Percentiles rank a stretch among this genome's conserved stretches.
Evolutionary conservation across 495 filamentous ascomycete species (phyloP).

Genomic region (Saxophila tyrrhenica): DNA sequence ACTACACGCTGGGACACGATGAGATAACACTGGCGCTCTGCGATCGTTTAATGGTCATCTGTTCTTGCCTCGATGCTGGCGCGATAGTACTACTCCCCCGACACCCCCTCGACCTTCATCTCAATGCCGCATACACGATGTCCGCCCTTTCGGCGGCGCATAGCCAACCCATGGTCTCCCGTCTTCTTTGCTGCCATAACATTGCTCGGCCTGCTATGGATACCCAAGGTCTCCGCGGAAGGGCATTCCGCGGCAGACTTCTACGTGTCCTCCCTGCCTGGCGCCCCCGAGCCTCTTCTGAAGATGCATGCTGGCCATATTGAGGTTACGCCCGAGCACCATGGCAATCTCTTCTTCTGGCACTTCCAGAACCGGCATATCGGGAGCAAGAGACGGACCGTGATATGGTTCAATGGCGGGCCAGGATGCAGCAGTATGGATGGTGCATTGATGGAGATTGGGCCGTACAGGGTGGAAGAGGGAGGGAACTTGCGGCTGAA

Average conservation of each 20-base stretch:
- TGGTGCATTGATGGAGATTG: constrained; percentile 94
- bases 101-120: neutral
- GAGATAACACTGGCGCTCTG: neutral
- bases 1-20: too few species aligned
- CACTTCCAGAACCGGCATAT: constrained; percentile 92
- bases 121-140: constrained; percentile 1
- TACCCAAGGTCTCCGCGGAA: constrained; percentile 27
- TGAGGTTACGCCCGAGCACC: constrained; percentile 67
- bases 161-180: neutral
- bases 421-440: constrained; percentile 96
- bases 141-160: neutral
- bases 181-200: neutral
- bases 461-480: constrained; percentile 79
- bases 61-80: too few species aligned
- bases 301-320: constrained; percentile 99
- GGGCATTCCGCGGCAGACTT: constrained; percentile 66
- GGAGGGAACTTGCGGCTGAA: constrained; percentile 67
- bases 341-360: constrained; percentile 98
- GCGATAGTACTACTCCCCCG: too few species aligned
- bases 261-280: constrained; percentile 73
- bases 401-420: constrained; percentile 95
- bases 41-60: too few species aligned
- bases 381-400: constrained; percentile 78
- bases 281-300: constrained; percentile 66
- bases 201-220: constrained; percentile 3